Percentiles rank a stretch among this genome's conserved stretches.
Evolutionary conservation across 768 basidiomycete genomes (phyloP).

Genomic region (Suillus alpinus): DNA sequence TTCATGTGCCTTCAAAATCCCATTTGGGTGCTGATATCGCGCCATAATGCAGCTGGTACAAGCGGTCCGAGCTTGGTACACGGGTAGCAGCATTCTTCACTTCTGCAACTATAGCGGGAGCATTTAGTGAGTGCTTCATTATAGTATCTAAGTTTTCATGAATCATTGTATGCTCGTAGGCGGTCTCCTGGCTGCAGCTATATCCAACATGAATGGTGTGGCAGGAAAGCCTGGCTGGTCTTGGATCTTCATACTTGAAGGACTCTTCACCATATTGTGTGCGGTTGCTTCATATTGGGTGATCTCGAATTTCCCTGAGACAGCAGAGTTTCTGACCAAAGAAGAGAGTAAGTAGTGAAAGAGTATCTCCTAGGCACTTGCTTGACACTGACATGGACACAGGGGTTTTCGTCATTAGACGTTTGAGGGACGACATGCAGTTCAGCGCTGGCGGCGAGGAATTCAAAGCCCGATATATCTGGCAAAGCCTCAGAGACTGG

Average conservation of each 20-base stretch:
- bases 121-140: conserved; percentile 52
- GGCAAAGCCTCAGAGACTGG: conserved; percentile 63
- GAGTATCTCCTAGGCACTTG: background rate
- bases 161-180: conserved; percentile 33
- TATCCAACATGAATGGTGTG: conserved; percentile 68
- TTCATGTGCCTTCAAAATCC: background rate
- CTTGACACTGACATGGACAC: conserved; percentile 2
- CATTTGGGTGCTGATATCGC: background rate
- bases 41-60: conserved; percentile 71
- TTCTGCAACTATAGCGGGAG: conserved; percentile 75
- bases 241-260: conserved; percentile 77
- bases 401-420: conserved; percentile 63
- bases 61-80: conserved; percentile 68
- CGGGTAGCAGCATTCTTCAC: conserved; percentile 77
- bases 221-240: conserved; percentile 64
- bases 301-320: conserved; percentile 77
- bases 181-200: conserved; percentile 63
- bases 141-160: background rate
- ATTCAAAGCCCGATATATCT: conserved; percentile 53
- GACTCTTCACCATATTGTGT: conserved; percentile 61
- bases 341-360: conserved; percentile 47
- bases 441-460: conserved; percentile 61
- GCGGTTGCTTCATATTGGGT: conserved; percentile 66
- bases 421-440: conserved; percentile 63
- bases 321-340: conserved; percentile 64